phyloP scores from a whole-genome alignment of 768 basidiomycete genomes.

The Termitomyces sp. region DNA sequence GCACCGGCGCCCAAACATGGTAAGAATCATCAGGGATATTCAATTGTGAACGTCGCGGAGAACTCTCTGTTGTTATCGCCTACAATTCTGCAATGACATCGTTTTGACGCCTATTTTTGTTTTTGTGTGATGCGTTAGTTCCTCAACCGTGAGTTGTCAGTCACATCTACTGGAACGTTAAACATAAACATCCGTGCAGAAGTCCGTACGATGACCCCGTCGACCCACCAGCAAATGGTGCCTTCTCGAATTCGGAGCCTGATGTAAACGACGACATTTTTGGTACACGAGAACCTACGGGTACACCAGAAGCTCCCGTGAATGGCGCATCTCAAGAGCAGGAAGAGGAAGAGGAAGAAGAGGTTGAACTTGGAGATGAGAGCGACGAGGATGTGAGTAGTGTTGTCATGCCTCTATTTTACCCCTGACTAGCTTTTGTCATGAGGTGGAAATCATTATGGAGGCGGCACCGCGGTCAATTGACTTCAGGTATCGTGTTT shows the following conservation, averaged over 20 bases:
- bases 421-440: not conserved
- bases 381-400: conserved; percentile 41
- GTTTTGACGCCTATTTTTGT: conserved; percentile 32
- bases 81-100: conserved; percentile 33
- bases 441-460: conserved; percentile 93
- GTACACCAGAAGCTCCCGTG: conserved; percentile 24
- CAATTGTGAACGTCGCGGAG: conserved; percentile 15
- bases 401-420: not conserved
- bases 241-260: conserved; percentile 47
- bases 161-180: conserved; percentile 13
- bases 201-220: conserved; percentile 34
- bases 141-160: conserved; percentile 58
- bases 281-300: conserved; percentile 17
- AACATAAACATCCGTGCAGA: conserved; percentile 20
- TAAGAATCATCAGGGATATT: conserved; percentile 31
- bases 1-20: conserved; percentile 37
- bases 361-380: conserved; percentile 33
- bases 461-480: conserved; percentile 69
- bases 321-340: conserved; percentile 22
- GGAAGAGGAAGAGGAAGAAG: conserved; percentile 24
- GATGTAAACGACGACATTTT: conserved; percentile 27
- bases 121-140: conserved; percentile 44
- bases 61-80: conserved; percentile 24
- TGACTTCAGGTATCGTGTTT: conserved; percentile 60
- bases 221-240: conserved; percentile 40